Percentiles rank a stretch among this genome's conserved stretches.
phyloP scores from a whole-genome alignment of 257 asterid genomes.

The Nyctanthes arbortristis region DNA sequence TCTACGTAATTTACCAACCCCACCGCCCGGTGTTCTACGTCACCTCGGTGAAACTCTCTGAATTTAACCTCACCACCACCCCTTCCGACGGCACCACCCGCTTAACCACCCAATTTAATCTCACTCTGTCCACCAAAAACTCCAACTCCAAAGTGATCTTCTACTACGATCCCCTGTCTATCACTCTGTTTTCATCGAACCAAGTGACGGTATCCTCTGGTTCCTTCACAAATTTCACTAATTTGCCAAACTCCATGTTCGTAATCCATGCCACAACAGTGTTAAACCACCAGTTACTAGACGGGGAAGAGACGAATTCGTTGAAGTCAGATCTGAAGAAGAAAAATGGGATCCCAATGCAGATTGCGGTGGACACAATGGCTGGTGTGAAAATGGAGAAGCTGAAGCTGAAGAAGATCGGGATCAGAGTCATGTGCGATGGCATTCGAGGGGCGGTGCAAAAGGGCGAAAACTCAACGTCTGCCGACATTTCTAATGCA shows the following conservation, averaged over 20 bases:
- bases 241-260: slow-evolving; percentile 14
- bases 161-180: slow-evolving; percentile 21
- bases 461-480: slow-evolving; percentile 32
- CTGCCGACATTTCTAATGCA: slow-evolving; percentile 27
- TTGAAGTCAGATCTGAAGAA: slow-evolving; percentile 27
- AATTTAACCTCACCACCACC: slow-evolving; percentile 26
- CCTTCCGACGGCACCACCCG: slow-evolving; percentile 14
- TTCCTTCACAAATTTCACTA: slow-evolving; percentile 19
- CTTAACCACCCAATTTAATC: slow-evolving; percentile 22
- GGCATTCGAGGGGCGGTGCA: slow-evolving; percentile 35
- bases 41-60: slow-evolving; percentile 22
- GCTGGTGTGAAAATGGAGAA: slow-evolving; percentile 26
- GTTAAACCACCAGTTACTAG: slow-evolving; percentile 13
- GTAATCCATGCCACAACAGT: slow-evolving; percentile 18
- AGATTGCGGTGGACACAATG: slow-evolving; percentile 31
- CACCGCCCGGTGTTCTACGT: slow-evolving; percentile 24
- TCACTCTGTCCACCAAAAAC: slow-evolving; percentile 27
- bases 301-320: slow-evolving; percentile 14
- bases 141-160: slow-evolving; percentile 24
- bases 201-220: slow-evolving; percentile 20
- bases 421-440: slow-evolving; percentile 28
- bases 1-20: slow-evolving; percentile 30
- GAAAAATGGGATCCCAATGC: slow-evolving; percentile 23
- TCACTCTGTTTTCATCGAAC: slow-evolving; percentile 17
- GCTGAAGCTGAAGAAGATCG: slow-evolving; percentile 27